Evolutionary conservation across 1,284 basidiomycete species (phyloP).

Genomic region (Trichosporon ovoides): DNA sequence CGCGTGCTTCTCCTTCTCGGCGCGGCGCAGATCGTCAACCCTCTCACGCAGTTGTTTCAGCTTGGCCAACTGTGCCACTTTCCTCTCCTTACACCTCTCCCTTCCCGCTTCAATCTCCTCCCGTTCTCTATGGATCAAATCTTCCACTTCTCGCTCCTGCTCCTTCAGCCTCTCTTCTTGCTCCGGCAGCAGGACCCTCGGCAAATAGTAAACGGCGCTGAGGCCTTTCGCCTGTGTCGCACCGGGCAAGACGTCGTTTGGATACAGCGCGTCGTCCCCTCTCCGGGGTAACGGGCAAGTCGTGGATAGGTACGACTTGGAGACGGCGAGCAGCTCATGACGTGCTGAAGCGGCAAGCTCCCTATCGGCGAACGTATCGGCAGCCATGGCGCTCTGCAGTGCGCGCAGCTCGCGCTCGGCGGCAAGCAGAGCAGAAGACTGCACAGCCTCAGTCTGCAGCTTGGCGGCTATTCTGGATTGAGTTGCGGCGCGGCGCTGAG

Average conservation of each 20-base stretch:
- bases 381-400: constrained; percentile 36
- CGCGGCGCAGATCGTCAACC: constrained; percentile 27
- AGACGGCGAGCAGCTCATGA: constrained; percentile 32
- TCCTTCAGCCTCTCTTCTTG: constrained; percentile 36
- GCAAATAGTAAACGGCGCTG: constrained; percentile 41
- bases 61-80: constrained; percentile 25
- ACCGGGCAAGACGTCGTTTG: constrained; percentile 36
- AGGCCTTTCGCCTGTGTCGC: constrained; percentile 27
- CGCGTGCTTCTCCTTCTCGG: constrained; percentile 22
- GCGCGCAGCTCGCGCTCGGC: constrained; percentile 40
- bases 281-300: constrained; percentile 12
- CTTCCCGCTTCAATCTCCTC: constrained; percentile 30
- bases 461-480: constrained; percentile 40
- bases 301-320: constrained; percentile 39
- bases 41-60: constrained; percentile 19
- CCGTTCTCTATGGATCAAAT: constrained; percentile 20
- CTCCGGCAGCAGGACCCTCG: constrained; percentile 38
- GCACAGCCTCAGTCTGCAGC: constrained; percentile 33
- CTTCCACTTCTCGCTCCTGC: constrained; percentile 23
- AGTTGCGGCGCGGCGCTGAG: constrained; percentile 41
- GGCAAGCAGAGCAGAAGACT: neutral
- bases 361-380: constrained; percentile 36
- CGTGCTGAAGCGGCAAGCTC: constrained; percentile 39
- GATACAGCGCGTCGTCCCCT: constrained; percentile 23
- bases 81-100: constrained; percentile 25